phyloP scores from a whole-genome alignment of 202 grass and related monocot species.

The Saccharum hybrid region DNA sequence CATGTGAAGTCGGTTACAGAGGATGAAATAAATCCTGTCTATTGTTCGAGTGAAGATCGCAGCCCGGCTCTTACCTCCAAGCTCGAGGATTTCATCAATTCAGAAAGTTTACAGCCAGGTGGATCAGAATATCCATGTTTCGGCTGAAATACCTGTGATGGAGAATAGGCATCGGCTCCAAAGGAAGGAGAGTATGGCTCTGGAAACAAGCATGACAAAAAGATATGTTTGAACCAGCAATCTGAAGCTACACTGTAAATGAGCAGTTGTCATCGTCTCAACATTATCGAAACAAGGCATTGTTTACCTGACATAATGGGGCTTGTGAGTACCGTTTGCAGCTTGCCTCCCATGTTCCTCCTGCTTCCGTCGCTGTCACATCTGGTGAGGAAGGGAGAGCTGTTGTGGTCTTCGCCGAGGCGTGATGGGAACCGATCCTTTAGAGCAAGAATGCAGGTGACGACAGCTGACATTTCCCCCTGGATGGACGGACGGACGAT shows the following conservation, averaged over 20 bases:
- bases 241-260: neutral
- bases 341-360: slow-evolving; percentile 43
- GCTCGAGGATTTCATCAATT: slow-evolving; percentile 80
- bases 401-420: slow-evolving; percentile 10
- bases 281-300: neutral
- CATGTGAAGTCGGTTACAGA: neutral
- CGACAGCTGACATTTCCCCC: slow-evolving; percentile 56
- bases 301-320: slow-evolving; percentile 65
- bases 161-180: slow-evolving; percentile 51
- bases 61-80: slow-evolving; percentile 65
- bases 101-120: slow-evolving; percentile 64
- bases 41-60: neutral
- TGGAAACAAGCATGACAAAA: slow-evolving; percentile 46
- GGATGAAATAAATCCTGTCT: neutral
- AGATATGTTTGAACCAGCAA: slow-evolving; percentile 14
- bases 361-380: slow-evolving; percentile 49
- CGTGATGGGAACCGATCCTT: slow-evolving; percentile 50
- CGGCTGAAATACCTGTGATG: slow-evolving; percentile 56
- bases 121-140: slow-evolving; percentile 74
- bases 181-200: slow-evolving; percentile 63
- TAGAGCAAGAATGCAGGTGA: slow-evolving; percentile 59
- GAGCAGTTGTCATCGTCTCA: neutral
- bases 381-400: slow-evolving; percentile 41
- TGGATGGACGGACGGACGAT: slow-evolving; percentile 17
- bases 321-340: slow-evolving; percentile 54